phyloP scores from a whole-genome alignment of 2,329 filamentous ascomycete species.

The Ophiocordyceps australis region DNA sequence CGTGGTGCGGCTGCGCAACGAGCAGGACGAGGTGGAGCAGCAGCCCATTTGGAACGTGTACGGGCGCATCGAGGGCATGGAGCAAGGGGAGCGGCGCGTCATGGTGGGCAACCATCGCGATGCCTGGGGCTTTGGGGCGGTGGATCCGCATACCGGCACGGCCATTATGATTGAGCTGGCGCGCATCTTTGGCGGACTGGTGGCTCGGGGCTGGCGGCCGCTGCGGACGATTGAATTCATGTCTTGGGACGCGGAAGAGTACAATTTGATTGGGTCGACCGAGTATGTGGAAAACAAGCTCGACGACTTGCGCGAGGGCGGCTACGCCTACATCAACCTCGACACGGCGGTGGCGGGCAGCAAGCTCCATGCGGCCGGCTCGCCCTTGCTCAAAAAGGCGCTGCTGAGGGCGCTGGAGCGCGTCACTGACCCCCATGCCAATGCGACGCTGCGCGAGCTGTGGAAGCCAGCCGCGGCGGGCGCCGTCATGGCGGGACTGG shows the following conservation, averaged over 20 bases:
- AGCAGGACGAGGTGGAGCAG: constrained; percentile 66
- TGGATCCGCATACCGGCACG: constrained; percentile 73
- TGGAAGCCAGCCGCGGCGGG: constrained; percentile 56
- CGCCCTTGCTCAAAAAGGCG: constrained; percentile 58
- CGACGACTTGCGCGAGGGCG: constrained; percentile 53
- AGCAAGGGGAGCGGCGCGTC: constrained; percentile 67
- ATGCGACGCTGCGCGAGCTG: constrained; percentile 53
- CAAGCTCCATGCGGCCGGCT: constrained; percentile 61
- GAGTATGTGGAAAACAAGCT: constrained; percentile 84
- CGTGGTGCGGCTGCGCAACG: constrained; percentile 63
- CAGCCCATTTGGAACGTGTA: constrained; percentile 89
- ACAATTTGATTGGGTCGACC: constrained; percentile 85
- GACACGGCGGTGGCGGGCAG: constrained; percentile 63
- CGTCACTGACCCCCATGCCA: constrained; percentile 52
- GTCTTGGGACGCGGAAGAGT: constrained; percentile 88
- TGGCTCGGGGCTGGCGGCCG: constrained; percentile 67
- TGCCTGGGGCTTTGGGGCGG: constrained; percentile 76
- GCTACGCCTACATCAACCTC: constrained; percentile 79
- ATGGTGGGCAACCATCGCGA: constrained; percentile 90
- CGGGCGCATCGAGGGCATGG: constrained; percentile 66
- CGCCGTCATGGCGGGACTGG: constrained; percentile 48
- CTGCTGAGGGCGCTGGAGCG: constrained; percentile 58
- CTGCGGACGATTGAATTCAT: constrained; percentile 92
- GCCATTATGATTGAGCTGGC: constrained; percentile 83
- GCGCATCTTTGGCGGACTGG: constrained; percentile 65